Conservation (phyloP, 2,329 filamentous ascomycete species). For the Arachnopeziza araneosa region DNA sequence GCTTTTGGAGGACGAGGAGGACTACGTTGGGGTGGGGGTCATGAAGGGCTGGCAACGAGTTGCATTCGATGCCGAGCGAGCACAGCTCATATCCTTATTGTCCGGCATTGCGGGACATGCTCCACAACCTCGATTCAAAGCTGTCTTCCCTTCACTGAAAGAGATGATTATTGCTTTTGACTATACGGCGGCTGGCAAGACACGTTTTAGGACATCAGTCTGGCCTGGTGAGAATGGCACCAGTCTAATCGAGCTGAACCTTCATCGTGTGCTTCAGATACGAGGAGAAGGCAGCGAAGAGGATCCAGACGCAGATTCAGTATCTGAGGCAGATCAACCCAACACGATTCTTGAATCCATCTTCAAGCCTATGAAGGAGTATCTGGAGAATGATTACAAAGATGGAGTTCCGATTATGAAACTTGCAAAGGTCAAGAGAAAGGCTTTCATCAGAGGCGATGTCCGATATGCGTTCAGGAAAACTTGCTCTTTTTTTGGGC, state of each 20-base stretch:
- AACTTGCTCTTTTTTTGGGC: conserved; percentile 20
- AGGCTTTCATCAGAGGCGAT: conserved; percentile 26
- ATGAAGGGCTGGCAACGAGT: conserved; percentile 30
- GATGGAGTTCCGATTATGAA: conserved; percentile 18
- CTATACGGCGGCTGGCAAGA: conserved; percentile 24
- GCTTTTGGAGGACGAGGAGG: conserved; percentile 24
- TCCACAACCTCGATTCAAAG: conserved; percentile 23
- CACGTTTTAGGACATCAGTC: conserved; percentile 25
- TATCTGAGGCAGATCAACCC: neutral
- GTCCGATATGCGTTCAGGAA: conserved; percentile 24
- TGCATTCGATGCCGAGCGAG: conserved; percentile 27
- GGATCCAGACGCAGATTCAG: conserved; percentile 2
- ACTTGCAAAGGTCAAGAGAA: conserved; percentile 27
- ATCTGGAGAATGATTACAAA: conserved; percentile 23
- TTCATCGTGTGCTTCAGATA: neutral
- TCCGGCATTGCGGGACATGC: conserved; percentile 22
- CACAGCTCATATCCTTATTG: conserved; percentile 27
- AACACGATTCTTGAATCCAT: conserved; percentile 12
- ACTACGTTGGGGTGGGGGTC: conserved; percentile 17
- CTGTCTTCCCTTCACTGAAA: conserved; percentile 24
- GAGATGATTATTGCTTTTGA: conserved; percentile 27
- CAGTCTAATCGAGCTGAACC: conserved; percentile 12
- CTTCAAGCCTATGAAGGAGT: conserved; percentile 20
- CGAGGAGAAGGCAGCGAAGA: conserved; percentile 5
- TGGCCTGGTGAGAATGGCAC: conserved; percentile 29